Evolutionary conservation across 345 rosid genomes (phyloP), one percentile per base, ranked within the genome.

Genomic region (Hibiscus trionum): DNA sequence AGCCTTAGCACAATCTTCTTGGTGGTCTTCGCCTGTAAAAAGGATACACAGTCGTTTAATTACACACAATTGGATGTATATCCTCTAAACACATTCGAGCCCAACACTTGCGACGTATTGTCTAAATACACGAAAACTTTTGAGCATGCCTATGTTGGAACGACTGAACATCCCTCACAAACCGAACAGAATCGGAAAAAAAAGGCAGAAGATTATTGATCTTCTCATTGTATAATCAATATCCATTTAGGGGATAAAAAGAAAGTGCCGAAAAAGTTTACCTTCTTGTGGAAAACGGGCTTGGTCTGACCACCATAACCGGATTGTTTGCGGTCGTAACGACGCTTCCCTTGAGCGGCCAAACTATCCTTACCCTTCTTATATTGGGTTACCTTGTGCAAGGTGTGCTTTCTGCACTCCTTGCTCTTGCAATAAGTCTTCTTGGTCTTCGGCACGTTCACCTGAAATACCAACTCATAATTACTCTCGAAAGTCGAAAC

Each of bases 1-100:
- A 91, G 82, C 89, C 97, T 91, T 76, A 91, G 53, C 58, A 91
- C 97, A 80, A 91, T 91, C 86, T 91, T 91, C 86, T 91, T 91
- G 63, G 97, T 91, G n/a, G 97, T 91, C 86, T 88, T 91, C 0
- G 97, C 97, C 94, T 91, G 78, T 71, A 49, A 1, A 19, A 10
- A 16, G 11, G 29, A 61, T n/a, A 39, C n/a, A 42, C 15, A 3
- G 6, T 62, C 46, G 29, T 17, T 33, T 33, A 33, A 33, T 27
- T 33, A 33, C 37, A 33, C 5, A 33, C 9, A 37, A 1, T 37
- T 37, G 42, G 42, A 37, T 37, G 42, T 37, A 37, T 37, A 37
- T 37, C 5, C 21, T 21, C 21, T 21, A 21, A 21, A 21, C 21
- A 44, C 10, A 44, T 11, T 8, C 12, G 46, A 27, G 3, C 5